phyloP scores from a whole-genome alignment of 208 protist genomes.

The Herpetomonas muscarum region DNA sequence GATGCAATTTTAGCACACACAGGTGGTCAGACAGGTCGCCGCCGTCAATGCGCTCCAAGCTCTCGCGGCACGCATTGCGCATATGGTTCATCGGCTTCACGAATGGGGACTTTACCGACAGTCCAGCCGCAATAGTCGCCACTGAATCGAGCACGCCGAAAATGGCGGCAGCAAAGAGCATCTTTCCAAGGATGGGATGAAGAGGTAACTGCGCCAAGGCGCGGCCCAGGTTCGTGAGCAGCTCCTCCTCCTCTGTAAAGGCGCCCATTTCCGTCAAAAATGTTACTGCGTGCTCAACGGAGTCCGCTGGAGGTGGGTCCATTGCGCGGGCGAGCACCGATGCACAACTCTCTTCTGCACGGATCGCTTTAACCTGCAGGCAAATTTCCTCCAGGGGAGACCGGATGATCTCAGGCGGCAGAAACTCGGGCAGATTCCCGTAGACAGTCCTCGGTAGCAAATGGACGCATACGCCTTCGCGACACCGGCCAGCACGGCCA shows the following conservation, averaged over 20 bases:
- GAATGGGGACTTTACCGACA: conserved; percentile 81
- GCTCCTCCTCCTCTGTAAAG: conserved; percentile 65
- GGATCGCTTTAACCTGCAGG: conserved; percentile 84
- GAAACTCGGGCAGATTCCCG: conserved; percentile 86
- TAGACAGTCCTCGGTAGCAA: conserved; percentile 71
- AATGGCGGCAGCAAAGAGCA: conserved; percentile 84
- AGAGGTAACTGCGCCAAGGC: conserved; percentile 81
- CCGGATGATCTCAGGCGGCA: conserved; percentile 90
- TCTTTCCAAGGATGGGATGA: conserved; percentile 88
- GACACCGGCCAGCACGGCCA: conserved; percentile 91
- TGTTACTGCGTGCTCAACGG: conserved; percentile 58
- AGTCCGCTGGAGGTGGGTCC: conserved; percentile 51
- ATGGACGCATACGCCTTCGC: conserved; percentile 76
- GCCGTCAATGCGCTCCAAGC: conserved; percentile 47
- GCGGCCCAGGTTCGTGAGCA: conserved; percentile 72
- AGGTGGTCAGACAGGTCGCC: conserved; percentile 75
- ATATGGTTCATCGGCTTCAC: conserved; percentile 63
- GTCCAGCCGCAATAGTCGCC: conserved; percentile 81
- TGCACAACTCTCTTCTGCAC: conserved; percentile 68
- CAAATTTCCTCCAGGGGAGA: conserved; percentile 85
- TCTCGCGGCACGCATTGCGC: conserved; percentile 30
- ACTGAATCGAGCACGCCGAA: conserved; percentile 86
- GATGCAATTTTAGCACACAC: conserved; percentile 55
- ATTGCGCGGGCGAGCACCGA: conserved; percentile 76
- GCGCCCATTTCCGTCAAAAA: conserved; percentile 85